Conservation (phyloP, 805 yeast species). For the Candida succiphila region DNA sequence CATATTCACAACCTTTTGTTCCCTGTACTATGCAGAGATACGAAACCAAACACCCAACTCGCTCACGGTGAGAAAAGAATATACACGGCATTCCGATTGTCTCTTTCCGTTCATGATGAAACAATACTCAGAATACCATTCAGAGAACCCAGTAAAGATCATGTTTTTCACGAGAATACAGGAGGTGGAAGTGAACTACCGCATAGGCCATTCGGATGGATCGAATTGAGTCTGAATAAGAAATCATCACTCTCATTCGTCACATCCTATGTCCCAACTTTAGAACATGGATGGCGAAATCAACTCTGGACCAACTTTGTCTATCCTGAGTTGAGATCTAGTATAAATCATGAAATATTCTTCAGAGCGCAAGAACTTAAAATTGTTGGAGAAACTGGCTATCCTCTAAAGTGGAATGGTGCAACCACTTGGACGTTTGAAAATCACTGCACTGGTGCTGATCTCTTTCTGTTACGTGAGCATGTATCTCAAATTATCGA, state of each 20-base stretch:
- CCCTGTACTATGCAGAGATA: constrained; percentile 57
- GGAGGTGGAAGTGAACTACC: background rate
- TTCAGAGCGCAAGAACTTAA: constrained; percentile 51
- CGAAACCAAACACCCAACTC: constrained; percentile 26
- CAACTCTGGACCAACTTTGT: constrained; percentile 33
- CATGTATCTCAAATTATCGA: constrained; percentile 71
- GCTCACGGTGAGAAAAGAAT: constrained; percentile 43
- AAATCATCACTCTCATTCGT: constrained; percentile 39
- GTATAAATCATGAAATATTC: constrained; percentile 82
- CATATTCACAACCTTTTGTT: constrained; percentile 55
- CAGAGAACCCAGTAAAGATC: constrained; percentile 75
- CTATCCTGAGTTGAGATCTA: constrained; percentile 59
- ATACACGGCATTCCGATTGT: constrained; percentile 45
- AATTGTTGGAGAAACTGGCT: constrained; percentile 47
- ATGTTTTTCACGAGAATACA: constrained; percentile 19
- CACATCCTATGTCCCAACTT: constrained; percentile 43
- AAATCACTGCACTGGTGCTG: constrained; percentile 39
- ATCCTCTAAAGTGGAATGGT: constrained; percentile 82
- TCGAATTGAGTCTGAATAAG: constrained; percentile 55
- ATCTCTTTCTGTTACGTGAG: constrained; percentile 66
- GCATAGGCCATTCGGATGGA: constrained; percentile 82
- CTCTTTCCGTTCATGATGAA: constrained; percentile 54
- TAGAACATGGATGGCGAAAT: constrained; percentile 44
- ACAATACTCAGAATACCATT: constrained; percentile 68
- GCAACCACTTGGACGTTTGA: constrained; percentile 57